Evolutionary conservation across 2,329 filamentous ascomycete genomes (phyloP).

Genomic region (Nannizzia gypsea): DNA sequence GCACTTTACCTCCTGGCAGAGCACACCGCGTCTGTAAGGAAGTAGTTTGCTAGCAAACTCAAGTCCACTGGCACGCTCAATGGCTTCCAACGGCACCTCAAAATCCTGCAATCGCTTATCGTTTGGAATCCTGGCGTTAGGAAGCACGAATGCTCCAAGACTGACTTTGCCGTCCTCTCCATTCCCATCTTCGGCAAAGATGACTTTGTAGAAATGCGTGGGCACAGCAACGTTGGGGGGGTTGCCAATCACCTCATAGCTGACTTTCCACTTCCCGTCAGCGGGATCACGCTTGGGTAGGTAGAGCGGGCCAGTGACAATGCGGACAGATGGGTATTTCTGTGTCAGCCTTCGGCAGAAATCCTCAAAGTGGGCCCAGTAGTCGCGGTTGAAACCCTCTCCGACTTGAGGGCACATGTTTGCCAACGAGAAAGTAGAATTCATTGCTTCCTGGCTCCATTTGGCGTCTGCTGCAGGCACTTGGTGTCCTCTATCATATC

Average conservation of each 20-base stretch:
- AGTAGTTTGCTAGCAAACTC: constrained; percentile 81
- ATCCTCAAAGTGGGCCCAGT: constrained; percentile 98
- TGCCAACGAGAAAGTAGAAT: constrained; percentile 81
- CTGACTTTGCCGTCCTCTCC: constrained; percentile 59
- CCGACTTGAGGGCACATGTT: constrained; percentile 99
- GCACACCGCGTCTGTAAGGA: constrained; percentile 55
- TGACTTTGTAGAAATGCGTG: constrained; percentile 98
- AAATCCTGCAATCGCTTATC: constrained; percentile 80
- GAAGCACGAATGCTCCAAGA: constrained; percentile 85
- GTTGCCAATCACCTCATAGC: constrained; percentile 87
- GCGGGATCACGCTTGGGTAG: constrained; percentile 67
- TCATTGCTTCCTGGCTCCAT: constrained; percentile 89
- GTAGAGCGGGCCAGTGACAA: constrained; percentile 90
- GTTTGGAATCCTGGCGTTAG: constrained; percentile 81
- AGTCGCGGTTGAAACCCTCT: constrained; percentile 96
- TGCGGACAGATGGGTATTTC: constrained; percentile 72
- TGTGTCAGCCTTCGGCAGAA: constrained; percentile 78
- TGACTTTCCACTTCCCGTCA: constrained; percentile 91
- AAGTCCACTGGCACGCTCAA: constrained; percentile 83
- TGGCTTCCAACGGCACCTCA: constrained; percentile 83
- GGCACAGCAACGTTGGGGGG: constrained; percentile 92
- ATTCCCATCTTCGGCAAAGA: constrained; percentile 78
- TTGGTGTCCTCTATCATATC: constrained; percentile 93
- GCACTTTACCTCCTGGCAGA: constrained; percentile 82
- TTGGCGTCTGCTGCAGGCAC: constrained; percentile 93